These are phyloP conservation scores for Penicillium manginii DNA, from an alignment of 495 filamentous ascomycete species.

Conservation along the genomic window DNA sequence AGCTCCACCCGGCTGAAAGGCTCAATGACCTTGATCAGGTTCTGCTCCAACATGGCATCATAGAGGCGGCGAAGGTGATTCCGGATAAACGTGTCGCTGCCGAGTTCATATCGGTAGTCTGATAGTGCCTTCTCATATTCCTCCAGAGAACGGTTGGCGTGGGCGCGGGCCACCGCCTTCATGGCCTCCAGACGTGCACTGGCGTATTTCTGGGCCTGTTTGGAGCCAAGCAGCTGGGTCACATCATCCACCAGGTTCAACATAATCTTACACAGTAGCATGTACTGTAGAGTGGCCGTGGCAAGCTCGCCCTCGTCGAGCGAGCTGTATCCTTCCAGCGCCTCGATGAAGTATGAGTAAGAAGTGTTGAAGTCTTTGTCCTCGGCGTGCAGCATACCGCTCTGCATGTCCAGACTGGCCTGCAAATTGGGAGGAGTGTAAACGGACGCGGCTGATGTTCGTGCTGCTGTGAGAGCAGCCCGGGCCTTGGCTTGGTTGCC, in stretches of 20 bases:
- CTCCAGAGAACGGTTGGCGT: conserved; percentile 90
- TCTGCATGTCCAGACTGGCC: conserved; percentile 98
- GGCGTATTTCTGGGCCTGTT: conserved; percentile 94
- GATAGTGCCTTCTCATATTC: conserved; percentile 93
- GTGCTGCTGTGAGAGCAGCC: conserved; percentile 89
- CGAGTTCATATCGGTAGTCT: conserved; percentile 87
- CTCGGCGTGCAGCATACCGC: conserved; percentile 96
- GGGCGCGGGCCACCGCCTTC: conserved; percentile 96
- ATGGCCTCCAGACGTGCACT: conserved; percentile 94
- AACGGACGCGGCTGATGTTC: conserved; percentile 92
- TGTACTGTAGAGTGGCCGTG: conserved; percentile 94
- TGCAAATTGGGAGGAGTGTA: conserved; percentile 96
- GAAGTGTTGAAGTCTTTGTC: conserved; percentile 99
- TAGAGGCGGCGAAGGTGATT: conserved; percentile 93
- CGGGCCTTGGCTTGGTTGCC: conserved; percentile 96
- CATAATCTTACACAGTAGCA: conserved; percentile 99
- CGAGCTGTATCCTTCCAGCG: conserved; percentile 92
- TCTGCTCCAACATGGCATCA: conserved; percentile 98
- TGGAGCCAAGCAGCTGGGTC: conserved; percentile 85
- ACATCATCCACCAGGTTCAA: conserved; percentile 96
- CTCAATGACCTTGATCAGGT: conserved; percentile 98
- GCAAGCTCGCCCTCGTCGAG: conserved; percentile 86
- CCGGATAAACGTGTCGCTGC: conserved; percentile 90
- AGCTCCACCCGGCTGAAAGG: conserved; percentile 97
- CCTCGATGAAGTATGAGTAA: conserved; percentile 98